These are phyloP conservation scores for Rhodotorula graminis DNA, from an alignment of 768 basidiomycete genomes.

Conservation along the genomic window DNA sequence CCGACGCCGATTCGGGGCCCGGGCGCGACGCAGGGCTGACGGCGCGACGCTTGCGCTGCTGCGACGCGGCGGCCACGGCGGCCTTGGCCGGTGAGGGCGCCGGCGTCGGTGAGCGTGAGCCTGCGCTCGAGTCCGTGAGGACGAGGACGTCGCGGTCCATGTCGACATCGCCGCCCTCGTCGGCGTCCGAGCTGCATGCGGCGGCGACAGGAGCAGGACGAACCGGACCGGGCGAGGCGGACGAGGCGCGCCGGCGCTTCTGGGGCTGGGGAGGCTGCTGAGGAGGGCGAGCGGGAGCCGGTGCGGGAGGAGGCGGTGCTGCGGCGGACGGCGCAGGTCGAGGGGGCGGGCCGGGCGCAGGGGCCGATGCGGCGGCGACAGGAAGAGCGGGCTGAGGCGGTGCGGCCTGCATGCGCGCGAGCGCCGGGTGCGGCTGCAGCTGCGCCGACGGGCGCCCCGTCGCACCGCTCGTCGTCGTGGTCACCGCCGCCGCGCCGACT, in stretches of 20 bases:
- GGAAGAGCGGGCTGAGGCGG: not conserved
- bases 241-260: not conserved
- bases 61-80: not conserved
- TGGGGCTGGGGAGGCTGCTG: not conserved
- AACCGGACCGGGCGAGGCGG: not conserved
- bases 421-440: not conserved
- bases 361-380: not conserved
- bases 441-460: not conserved
- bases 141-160: slow-evolving; percentile 8
- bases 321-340: not conserved
- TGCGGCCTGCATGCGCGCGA: not conserved
- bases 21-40: too few relatives aligned
- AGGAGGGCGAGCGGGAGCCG: not conserved
- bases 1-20: not conserved
- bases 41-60: not conserved
- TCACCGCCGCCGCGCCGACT: not conserved
- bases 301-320: not conserved
- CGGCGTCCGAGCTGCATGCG: not conserved
- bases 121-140: slow-evolving; percentile 18
- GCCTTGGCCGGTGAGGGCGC: not conserved
- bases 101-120: not conserved
- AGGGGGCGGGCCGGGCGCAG: not conserved
- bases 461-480: too few relatives aligned
- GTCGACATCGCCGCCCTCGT: not conserved
- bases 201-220: not conserved